These are phyloP conservation scores for Crithidia thermophila DNA, from an alignment of 208 protist genomes.

Conservation along the genomic window DNA sequence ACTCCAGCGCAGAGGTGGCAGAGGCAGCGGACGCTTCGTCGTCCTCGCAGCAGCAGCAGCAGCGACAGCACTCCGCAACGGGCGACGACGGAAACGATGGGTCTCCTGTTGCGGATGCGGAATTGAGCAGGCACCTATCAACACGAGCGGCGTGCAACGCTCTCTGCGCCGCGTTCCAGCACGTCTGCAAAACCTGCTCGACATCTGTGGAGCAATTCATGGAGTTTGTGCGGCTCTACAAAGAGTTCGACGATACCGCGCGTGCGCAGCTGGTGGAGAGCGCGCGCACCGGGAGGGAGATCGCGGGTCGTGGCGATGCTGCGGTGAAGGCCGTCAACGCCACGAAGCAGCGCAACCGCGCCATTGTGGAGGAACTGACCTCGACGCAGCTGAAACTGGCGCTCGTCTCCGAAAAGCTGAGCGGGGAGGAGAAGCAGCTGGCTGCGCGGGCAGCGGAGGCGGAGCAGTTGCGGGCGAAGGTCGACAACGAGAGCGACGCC, in stretches of 20 bases:
- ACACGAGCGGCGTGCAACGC: slow-evolving; percentile 15
- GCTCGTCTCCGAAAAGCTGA: slow-evolving; percentile 25
- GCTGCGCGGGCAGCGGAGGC: slow-evolving; percentile 24
- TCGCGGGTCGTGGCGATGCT: slow-evolving; percentile 33
- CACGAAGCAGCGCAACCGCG: slow-evolving; percentile 40
- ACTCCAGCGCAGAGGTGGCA: background rate
- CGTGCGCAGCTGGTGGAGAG: slow-evolving; percentile 26
- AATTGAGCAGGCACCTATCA: slow-evolving; percentile 17
- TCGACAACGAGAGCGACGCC: slow-evolving; percentile 11
- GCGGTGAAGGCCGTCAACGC: slow-evolving; percentile 51
- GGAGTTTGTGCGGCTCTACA: slow-evolving; percentile 24
- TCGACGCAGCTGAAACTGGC: slow-evolving; percentile 31
- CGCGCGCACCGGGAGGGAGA: slow-evolving; percentile 25
- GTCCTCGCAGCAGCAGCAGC: too few relatives aligned
- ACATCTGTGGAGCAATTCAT: slow-evolving; percentile 38
- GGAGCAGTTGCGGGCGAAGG: slow-evolving; percentile 12
- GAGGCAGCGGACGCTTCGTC: too few relatives aligned
- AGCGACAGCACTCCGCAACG: too few relatives aligned
- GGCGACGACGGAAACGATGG: background rate
- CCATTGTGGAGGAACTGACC: slow-evolving; percentile 40
- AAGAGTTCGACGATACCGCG: slow-evolving; percentile 18
- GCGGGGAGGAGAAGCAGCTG: slow-evolving; percentile 25
- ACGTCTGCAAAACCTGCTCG: slow-evolving; percentile 17
- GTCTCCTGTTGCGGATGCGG: too few relatives aligned
- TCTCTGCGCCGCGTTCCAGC: slow-evolving; percentile 22